Percentiles rank a stretch among this genome's conserved stretches.
These are phyloP conservation scores for Apiotrichum domesticum DNA, from an alignment of 1,284 basidiomycete species.

Conservation along the genomic window DNA sequence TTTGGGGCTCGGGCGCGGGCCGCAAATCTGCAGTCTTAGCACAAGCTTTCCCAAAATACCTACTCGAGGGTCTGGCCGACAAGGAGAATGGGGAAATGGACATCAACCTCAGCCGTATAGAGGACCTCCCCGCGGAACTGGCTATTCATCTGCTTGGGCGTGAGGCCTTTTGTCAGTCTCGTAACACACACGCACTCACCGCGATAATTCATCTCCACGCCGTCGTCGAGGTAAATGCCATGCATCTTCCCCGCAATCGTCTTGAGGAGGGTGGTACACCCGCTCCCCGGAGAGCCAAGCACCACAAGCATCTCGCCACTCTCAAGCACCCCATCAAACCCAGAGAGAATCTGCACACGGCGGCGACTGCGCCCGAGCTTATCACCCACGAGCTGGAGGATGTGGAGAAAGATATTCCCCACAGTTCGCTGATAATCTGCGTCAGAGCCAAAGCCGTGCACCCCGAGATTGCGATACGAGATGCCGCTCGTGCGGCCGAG, in stretches of 20 bases:
- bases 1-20: slow-evolving; percentile 41
- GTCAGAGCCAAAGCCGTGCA: no score
- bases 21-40: slow-evolving; percentile 29
- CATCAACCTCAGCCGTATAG: slow-evolving; percentile 43
- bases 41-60: no score
- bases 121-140: slow-evolving; percentile 49
- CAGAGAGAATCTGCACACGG: slow-evolving; percentile 50
- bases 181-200: slow-evolving; percentile 18
- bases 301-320: slow-evolving; percentile 55
- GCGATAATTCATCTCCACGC: slow-evolving; percentile 44
- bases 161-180: slow-evolving; percentile 26
- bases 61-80: slow-evolving; percentile 44
- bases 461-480: no score
- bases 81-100: slow-evolving; percentile 43
- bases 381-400: slow-evolving; percentile 37
- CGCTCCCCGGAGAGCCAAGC: slow-evolving; percentile 56
- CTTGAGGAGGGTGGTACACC: slow-evolving; percentile 55
- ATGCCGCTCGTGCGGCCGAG: no score
- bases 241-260: slow-evolving; percentile 54
- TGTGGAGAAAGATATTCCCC: slow-evolving; percentile 47
- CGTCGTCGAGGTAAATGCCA: slow-evolving; percentile 48
- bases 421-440: slow-evolving; percentile 50
- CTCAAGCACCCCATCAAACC: slow-evolving; percentile 48
- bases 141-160: slow-evolving; percentile 41
- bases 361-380: slow-evolving; percentile 41